Evolutionary conservation across 2,329 filamentous ascomycete species (phyloP).

Genomic region (Rhynchosporium secalis): DNA sequence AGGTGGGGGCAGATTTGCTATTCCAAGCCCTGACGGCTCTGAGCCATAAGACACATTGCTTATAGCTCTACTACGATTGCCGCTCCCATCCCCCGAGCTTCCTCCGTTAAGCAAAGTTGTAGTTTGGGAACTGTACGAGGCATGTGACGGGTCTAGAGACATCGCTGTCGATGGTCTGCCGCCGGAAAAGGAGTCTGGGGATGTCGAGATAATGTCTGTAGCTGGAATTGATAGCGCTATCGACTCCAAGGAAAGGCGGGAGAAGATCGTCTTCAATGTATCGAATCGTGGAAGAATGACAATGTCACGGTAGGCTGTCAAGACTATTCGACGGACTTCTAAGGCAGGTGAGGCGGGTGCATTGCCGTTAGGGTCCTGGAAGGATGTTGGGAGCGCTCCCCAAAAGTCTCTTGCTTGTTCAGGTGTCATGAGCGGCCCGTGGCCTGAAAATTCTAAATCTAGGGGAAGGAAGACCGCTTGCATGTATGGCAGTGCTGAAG

Average conservation of each 20-base stretch:
- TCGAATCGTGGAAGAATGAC: conserved; percentile 90
- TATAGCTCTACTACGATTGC: conserved; percentile 74
- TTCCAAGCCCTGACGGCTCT: conserved; percentile 39
- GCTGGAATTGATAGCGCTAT: conserved; percentile 46
- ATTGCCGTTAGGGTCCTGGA: conserved; percentile 48
- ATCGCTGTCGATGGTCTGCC: conserved; percentile 71
- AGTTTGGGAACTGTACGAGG: conserved; percentile 76
- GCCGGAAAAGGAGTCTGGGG: conserved; percentile 48
- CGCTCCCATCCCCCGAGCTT: conserved; percentile 51
- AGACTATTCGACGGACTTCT: conserved; percentile 84
- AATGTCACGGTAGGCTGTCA: conserved; percentile 84
- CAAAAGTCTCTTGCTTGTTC: conserved; percentile 89
- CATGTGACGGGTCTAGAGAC: conserved; percentile 71
- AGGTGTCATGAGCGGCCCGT: conserved; percentile 72
- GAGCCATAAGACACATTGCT: conserved; percentile 74
- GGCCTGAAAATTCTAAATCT: conserved; percentile 88
- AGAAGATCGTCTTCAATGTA: conserved; percentile 84
- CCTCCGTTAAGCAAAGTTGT: conserved; percentile 70
- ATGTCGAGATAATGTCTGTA: conserved; percentile 49
- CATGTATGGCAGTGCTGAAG: conserved; percentile 85
- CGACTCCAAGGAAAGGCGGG: conserved; percentile 80
- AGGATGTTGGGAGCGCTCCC: conserved; percentile 63
- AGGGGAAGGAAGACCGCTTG: conserved; percentile 93
- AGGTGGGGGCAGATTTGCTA: conserved; percentile 33
- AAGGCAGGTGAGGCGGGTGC: conserved; percentile 54